These are phyloP conservation scores for Rubus idaeus DNA, from an alignment of 306 rosid species.

Conservation along the genomic window DNA sequence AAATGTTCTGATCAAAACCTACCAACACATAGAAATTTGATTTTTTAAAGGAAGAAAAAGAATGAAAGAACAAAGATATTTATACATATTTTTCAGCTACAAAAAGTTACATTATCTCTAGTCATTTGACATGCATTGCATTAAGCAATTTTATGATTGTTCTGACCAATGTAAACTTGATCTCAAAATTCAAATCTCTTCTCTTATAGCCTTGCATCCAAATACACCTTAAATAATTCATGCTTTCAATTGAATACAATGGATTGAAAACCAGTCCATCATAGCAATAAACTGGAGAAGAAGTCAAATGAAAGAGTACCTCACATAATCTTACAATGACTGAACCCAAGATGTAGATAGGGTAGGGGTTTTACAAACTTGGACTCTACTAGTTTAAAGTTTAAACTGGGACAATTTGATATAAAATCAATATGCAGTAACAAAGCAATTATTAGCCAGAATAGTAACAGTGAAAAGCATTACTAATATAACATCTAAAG, in stretches of 20 bases:
- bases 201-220: neutral
- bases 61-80: neutral
- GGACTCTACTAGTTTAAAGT: neutral
- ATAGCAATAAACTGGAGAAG: neutral
- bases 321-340: neutral
- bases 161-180: neutral
- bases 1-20: neutral
- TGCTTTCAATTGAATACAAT: neutral
- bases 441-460: neutral
- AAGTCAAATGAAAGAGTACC: neutral
- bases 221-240: neutral
- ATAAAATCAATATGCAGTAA: neutral
- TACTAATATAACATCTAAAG: neutral
- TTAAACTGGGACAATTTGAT: neutral
- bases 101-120: neutral
- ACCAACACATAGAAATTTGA: no score
- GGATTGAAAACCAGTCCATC: constrained; percentile 1
- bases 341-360: neutral
- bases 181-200: neutral
- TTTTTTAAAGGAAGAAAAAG: neutral
- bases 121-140: neutral
- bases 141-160: neutral
- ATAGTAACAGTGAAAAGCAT: neutral
- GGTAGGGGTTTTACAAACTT: neutral
- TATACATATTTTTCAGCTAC: neutral